These are phyloP conservation scores for Aureobasidium lini DNA, from an alignment of 2,329 filamentous ascomycete species.

Conservation along the genomic window DNA sequence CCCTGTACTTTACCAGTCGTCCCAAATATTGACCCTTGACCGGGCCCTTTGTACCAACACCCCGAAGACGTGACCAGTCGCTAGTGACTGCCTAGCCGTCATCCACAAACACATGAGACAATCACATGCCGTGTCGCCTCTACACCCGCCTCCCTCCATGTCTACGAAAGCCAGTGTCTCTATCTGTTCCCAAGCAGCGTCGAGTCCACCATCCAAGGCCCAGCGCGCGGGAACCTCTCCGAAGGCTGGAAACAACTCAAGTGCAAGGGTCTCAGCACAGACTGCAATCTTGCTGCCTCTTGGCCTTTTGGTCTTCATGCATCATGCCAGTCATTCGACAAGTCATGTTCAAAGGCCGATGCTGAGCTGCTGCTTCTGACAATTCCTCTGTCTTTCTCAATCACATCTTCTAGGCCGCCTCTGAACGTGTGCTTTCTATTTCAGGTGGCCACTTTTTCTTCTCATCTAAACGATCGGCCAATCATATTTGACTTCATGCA, in stretches of 20 bases:
- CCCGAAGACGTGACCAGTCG: neutral
- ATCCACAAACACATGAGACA: neutral
- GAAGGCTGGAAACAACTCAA: neutral
- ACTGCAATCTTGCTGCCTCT: neutral
- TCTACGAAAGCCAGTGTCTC: neutral
- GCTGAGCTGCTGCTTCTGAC: neutral
- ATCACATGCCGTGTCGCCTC: neutral
- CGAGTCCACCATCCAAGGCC: neutral
- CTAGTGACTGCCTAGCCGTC: neutral
- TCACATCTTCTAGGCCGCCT: neutral
- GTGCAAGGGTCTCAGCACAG: neutral
- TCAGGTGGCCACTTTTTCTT: neutral
- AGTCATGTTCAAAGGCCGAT: too few relatives aligned
- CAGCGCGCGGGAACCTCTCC: neutral
- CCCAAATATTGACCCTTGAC: neutral
- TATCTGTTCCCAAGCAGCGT: neutral
- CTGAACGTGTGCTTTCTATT: neutral
- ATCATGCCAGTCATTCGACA: neutral
- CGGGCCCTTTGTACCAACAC: neutral
- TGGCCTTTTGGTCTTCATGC: neutral
- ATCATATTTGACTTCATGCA: constrained; percentile 3
- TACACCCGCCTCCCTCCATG: neutral
- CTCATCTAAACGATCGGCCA: neutral
- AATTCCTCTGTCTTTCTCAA: neutral
- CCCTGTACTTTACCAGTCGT: neutral